Percentiles rank a stretch among this genome's conserved stretches.
Conservation (phyloP, 805 yeast genomes). For the Metschnikowia corniflorae region DNA sequence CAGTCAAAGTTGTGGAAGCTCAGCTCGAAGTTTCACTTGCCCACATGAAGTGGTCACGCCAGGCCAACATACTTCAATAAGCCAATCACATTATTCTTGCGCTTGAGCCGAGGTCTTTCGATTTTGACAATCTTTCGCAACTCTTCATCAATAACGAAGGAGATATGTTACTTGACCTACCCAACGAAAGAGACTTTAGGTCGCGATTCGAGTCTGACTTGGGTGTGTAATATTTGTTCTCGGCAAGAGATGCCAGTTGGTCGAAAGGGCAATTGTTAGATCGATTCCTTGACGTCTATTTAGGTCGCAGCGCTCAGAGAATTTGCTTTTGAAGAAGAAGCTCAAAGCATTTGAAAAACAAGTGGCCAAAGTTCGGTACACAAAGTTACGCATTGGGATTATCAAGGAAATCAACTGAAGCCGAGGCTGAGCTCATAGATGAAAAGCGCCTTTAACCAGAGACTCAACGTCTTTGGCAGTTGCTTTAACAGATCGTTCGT, state of each 20-base stretch:
- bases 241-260: conserved; percentile 41
- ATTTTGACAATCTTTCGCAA: conserved; percentile 56
- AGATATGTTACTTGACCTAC: conserved; percentile 30
- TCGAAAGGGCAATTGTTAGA: conserved; percentile 48
- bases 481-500: conserved; percentile 49
- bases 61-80: conserved; percentile 44
- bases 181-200: conserved; percentile 17
- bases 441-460: conserved; percentile 45
- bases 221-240: conserved; percentile 48
- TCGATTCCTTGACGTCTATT: conserved; percentile 46
- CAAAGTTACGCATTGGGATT: conserved; percentile 63
- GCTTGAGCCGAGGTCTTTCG: conserved; percentile 32
- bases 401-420: conserved; percentile 39
- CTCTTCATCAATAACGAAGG: conserved; percentile 53
- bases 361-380: conserved; percentile 61
- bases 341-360: conserved; percentile 56
- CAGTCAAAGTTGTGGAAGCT: conserved; percentile 50
- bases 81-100: conserved; percentile 36
- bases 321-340: conserved; percentile 55
- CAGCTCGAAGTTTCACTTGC: conserved; percentile 61
- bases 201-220: conserved; percentile 43
- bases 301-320: conserved; percentile 65
- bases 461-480: conserved; percentile 46
- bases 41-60: conserved; percentile 42
- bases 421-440: conserved; percentile 46